Evolutionary conservation across 2,329 filamentous ascomycete genomes (phyloP), one percentile per base, ranked within the genome.

Genomic region (Nothophaeocryptopus gaeumannii): DNA sequence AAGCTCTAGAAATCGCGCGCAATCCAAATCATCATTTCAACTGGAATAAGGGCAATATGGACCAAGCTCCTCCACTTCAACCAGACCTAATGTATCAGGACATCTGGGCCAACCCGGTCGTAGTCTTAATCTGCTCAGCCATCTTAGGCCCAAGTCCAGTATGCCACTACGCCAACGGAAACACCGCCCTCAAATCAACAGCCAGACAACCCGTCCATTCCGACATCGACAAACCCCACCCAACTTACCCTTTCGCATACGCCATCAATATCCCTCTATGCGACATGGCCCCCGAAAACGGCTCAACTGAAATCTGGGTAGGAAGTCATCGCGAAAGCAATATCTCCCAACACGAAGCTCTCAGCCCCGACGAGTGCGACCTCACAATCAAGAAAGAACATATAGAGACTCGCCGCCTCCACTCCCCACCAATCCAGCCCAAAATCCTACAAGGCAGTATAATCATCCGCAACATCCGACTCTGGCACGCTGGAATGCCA

Each of bases 401-500:
- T 2, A 57, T 81, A 0, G 70, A 69, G 2, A 61, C 68, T 42
- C 68, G 74, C 5, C 51, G 67, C 2, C 47, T 58, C 3, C 56
- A 68, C 2, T 64, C 73, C 5, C 70, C 74, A 5, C 78, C 78
- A 0, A 61, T 73, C 9, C 80, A 83, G 58, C 78, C 79, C 0
- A 47, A 65, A 2, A 72, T 82, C 0, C 70, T 70, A 32, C 81
- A 80, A 57, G 80, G 82, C 0, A 77, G 78, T 34, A 61, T 84
- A 15, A 71, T 84, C 32, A 61, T 85, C 29, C 72, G 83, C 2
- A 82, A 85, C 61, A 63, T 85, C 45, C 69, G 81, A 16, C 72
- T 83, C 5, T 85, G 82, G 81, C 81, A 85, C 62, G 80, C 79
- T 0, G 82, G 81, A 0, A 82, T 83, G 76, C 80, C 80, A 1